Evolutionary conservation across 129 eudicot species (phyloP).

Genomic region (Pittosporum tobira): DNA sequence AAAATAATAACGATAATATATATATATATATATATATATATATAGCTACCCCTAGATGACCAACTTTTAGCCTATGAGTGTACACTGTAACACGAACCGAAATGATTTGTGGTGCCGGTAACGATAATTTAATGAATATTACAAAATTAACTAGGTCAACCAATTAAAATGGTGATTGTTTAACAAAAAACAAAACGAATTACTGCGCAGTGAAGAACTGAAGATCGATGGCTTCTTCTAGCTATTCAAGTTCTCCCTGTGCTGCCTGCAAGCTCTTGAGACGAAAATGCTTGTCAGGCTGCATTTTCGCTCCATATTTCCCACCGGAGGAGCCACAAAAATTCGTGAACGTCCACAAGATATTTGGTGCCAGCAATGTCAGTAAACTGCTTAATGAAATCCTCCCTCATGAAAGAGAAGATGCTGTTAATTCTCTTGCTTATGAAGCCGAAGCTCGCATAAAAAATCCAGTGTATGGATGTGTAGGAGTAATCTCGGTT

Average conservation of each 20-base stretch:
- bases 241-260: constrained; percentile 67
- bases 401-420: constrained; percentile 61
- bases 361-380: constrained; percentile 91
- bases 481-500: constrained; percentile 75
- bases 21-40: too few species aligned
- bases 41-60: too few species aligned
- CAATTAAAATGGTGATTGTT: background rate
- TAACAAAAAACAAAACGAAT: background rate
- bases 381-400: constrained; percentile 73
- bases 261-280: constrained; percentile 94
- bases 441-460: constrained; percentile 82
- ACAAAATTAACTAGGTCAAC: too few species aligned
- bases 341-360: constrained; percentile 68
- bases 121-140: too few species aligned
- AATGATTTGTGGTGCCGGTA: too few species aligned
- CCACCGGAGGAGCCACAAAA: constrained; percentile 80
- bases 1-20: too few species aligned
- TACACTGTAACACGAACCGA: background rate
- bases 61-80: too few species aligned
- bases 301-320: constrained; percentile 75
- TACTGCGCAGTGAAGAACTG: background rate
- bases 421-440: constrained; percentile 78
- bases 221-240: constrained; percentile 57
- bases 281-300: constrained; percentile 71
- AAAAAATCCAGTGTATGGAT: constrained; percentile 82